A percentile compares a stretch with the other conserved stretches of the same genome.
These are phyloP conservation scores for Sphagnum tenellum DNA, from an alignment of 225 moss, liverwort and hornwort species.

Conservation along the genomic window DNA sequence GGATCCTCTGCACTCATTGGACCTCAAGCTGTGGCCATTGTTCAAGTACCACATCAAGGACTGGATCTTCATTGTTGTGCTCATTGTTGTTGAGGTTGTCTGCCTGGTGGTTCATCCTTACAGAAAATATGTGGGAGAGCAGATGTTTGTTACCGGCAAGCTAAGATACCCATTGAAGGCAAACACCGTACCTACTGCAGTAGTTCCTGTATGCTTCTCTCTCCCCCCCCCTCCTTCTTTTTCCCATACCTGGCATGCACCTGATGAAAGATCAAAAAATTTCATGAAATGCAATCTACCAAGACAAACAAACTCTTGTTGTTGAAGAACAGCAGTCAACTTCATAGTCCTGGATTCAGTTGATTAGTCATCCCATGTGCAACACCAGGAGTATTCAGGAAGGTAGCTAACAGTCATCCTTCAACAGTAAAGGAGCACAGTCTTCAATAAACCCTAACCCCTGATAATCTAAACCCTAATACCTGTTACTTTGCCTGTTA, in stretches of 20 bases:
- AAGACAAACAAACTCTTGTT: too few relatives aligned
- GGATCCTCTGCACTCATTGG: neutral
- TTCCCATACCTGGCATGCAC: neutral
- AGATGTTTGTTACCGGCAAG: constrained; percentile 16
- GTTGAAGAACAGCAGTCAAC: too few relatives aligned
- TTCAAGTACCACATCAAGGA: constrained; percentile 28
- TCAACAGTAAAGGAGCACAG: too few relatives aligned
- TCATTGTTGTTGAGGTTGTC: constrained; percentile 22
- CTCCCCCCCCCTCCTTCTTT: neutral
- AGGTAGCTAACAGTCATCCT: too few relatives aligned
- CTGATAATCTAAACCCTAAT: too few relatives aligned
- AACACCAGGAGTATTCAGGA: too few relatives aligned
- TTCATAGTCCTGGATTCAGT: too few relatives aligned
- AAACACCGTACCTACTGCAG: constrained; percentile 19
- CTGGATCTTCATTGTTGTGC: constrained; percentile 28
- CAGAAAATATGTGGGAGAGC: constrained; percentile 25
- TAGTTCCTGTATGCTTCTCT: constrained; percentile 25
- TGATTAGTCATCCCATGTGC: too few relatives aligned
- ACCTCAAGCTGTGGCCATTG: constrained; percentile 22
- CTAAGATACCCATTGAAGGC: constrained; percentile 32
- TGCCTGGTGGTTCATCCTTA: constrained; percentile 19
- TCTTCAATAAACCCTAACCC: too few relatives aligned
- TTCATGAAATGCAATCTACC: too few relatives aligned
- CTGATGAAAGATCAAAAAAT: too few relatives aligned
- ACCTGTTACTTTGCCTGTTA: too few relatives aligned